These are phyloP conservation scores for Trametes elegans DNA, from an alignment of 768 basidiomycete genomes.

Conservation along the genomic window DNA sequence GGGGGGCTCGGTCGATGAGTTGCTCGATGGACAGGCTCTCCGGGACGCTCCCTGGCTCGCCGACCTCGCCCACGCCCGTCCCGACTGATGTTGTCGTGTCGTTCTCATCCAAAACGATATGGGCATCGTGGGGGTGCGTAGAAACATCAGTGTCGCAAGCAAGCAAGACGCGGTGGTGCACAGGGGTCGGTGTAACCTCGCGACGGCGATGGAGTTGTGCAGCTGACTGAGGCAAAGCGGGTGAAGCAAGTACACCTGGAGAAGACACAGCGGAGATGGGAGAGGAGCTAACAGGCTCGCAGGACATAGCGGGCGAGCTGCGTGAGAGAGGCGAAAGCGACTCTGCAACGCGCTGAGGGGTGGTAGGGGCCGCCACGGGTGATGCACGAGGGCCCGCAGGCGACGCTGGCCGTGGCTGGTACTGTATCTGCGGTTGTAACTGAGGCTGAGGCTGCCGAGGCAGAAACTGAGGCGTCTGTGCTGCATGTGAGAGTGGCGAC, in stretches of 20 bases:
- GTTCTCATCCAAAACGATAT: not conserved
- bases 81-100: not conserved
- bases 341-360: not conserved
- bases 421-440: not conserved
- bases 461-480: not conserved
- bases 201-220: conserved; percentile 4
- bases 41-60: not conserved
- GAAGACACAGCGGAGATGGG: too few species aligned
- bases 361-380: not conserved
- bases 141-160: not conserved
- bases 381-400: conserved; percentile 1
- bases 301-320: not conserved
- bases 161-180: not conserved
- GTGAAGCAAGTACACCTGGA: too few species aligned
- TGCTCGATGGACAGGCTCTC: conserved; percentile 15
- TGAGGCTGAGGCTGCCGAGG: not conserved
- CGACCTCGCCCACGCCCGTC: not conserved
- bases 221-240: not conserved
- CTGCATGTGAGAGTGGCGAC: conserved; percentile 6
- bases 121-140: not conserved
- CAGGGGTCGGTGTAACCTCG: conserved; percentile 3
- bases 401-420: not conserved
- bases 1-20: not conserved
- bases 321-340: not conserved
- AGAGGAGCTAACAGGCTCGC: not conserved